These are phyloP conservation scores for Bryoerythrophyllum caledonicum DNA, from an alignment of 225 moss, liverwort and hornwort genomes.

Conservation along the genomic window DNA sequence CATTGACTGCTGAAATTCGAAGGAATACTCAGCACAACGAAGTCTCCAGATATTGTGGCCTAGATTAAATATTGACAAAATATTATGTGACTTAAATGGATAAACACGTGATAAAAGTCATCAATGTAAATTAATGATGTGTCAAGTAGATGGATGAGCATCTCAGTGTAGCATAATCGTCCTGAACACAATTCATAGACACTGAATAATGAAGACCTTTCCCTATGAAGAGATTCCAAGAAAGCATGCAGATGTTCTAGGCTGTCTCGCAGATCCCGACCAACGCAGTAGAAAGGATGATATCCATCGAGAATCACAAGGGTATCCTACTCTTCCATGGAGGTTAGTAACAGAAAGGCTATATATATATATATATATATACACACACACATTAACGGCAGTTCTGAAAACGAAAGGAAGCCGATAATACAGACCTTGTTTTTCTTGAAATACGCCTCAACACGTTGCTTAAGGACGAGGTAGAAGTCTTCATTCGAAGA, in stretches of 20 bases:
- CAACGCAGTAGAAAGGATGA: not conserved
- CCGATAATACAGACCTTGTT: slow-evolving; percentile 57
- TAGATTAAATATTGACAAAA: too few species aligned
- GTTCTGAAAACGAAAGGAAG: not conserved
- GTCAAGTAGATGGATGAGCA: too few species aligned
- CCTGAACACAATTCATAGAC: not conserved
- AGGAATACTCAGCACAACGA: not conserved
- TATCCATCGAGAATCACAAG: not conserved
- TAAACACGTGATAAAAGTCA: too few species aligned
- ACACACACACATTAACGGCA: too few species aligned
- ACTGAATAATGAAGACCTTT: not conserved
- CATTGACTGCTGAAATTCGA: not conserved
- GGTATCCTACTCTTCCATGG: not conserved
- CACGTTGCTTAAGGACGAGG: slow-evolving; percentile 84
- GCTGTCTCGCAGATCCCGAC: not conserved
- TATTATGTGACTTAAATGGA: too few species aligned
- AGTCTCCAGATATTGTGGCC: too few species aligned
- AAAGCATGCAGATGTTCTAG: not conserved
- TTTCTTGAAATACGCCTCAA: slow-evolving; percentile 86
- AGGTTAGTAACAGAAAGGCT: not conserved
- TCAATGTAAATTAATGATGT: too few species aligned
- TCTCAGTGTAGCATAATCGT: not conserved
- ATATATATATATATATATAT: too few species aligned
- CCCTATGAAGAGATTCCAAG: not conserved
- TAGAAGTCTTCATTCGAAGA: slow-evolving; percentile 82